Evolutionary conservation across 306 rosid species (phyloP), one percentile per base, ranked within the genome.

Genomic region (Comarum palustre): DNA sequence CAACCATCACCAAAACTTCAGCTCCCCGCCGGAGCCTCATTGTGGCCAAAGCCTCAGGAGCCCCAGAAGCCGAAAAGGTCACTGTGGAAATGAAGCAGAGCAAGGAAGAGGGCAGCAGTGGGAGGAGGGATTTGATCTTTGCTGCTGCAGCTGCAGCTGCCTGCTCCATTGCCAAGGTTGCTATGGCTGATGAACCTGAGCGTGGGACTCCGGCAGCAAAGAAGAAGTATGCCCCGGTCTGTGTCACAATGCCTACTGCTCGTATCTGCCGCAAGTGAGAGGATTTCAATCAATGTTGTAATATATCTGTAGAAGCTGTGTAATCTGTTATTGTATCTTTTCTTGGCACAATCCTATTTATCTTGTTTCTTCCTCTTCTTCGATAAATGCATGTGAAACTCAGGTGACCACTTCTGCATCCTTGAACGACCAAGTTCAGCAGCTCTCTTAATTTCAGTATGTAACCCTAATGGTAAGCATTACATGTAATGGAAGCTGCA

Each of bases 161-260:
- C 0, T 74, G 82, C 69, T 80, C 88, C 58, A 39, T 82, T n/a
- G 86, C 82, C n/a, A 84, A 82, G 82, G 75, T 58, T 8, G 87
- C 90, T 1, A 58, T 84, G 79, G 93, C 90, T 0, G 84, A 78
- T 6, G 92, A 88, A 86, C 93, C 88, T 2, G 69, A 77, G 74
- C 6, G 11, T 3, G 93, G 93, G 13, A 74, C 84, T 20, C 39
- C 82, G 1, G 84, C 79, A 31, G 90, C 93, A 32, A 87, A 84
- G 86, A 67, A 82, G 79, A 86, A 86, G 87, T 86, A 88, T 69
- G 84, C 73, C 54, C 76, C 76, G 9, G 5, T 88, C 16, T 88
- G 93, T 69, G 90, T 80, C 68, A 82, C 90, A 15, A 84, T 82
- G 87, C 93, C 90, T 14, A 86, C 93, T 61, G 93, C 93, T 43